Percentiles rank a stretch among this genome's conserved stretches.
Evolutionary conservation across 306 rosid species (phyloP).

Genomic region (Myrica gale): DNA sequence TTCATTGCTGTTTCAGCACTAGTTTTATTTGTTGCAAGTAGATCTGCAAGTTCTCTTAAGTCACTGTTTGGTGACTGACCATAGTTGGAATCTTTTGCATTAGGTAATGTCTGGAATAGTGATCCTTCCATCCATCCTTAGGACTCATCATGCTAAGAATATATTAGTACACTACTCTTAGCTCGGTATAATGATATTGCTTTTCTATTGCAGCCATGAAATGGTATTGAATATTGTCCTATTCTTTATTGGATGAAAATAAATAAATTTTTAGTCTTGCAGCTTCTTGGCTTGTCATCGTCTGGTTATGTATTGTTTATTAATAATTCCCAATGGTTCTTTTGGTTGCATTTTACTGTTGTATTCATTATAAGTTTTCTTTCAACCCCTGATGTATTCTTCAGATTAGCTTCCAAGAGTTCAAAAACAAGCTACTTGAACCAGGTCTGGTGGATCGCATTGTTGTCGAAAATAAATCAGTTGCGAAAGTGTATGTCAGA

Average conservation of each 20-base stretch:
- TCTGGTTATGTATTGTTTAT: neutral
- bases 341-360: no score
- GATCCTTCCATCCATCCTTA: no score
- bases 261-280: neutral
- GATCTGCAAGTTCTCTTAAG: neutral
- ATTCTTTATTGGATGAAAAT: neutral
- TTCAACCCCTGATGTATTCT: no score
- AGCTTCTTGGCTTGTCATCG: neutral
- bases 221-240: neutral
- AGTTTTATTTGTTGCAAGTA: neutral
- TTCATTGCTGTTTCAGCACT: neutral
- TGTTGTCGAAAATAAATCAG: no score
- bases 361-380: no score
- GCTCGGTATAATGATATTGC: neutral
- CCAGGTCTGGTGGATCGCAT: no score
- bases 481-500: constrained; percentile 47
- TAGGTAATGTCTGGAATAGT: no score
- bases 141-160: no score
- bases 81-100: no score
- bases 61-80: neutral
- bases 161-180: no score
- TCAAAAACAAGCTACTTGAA: no score
- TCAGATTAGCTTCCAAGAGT: no score
- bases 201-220: neutral
- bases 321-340: neutral